Evolutionary conservation across 1,284 basidiomycete genomes (phyloP), one percentile per base, ranked within the genome.

Genomic region (Cryptococcus sp.): DNA sequence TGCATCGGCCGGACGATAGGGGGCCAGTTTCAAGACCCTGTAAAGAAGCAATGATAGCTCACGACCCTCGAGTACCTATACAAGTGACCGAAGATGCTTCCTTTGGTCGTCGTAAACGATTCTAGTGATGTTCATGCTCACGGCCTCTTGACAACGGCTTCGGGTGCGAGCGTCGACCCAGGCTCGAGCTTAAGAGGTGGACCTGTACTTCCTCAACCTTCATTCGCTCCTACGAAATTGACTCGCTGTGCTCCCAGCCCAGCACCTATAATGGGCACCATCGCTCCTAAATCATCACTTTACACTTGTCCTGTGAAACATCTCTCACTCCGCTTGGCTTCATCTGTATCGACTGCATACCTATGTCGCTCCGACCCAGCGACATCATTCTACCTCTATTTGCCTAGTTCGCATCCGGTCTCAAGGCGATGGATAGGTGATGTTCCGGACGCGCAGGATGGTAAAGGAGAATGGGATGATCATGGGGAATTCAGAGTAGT

Each of bases 381-480:
- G 5, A 31, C 45, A 5, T 46, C 45, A 41, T 59, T 56, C 46
- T 59, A 53, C 43, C 54, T 56, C 40, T 54, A 59, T 42, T 39
- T 55, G 1, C 57, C 57, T 28, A 45, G 48, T 24, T 31, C 49
- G 2, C 57, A 59, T 37, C 57, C 57, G 2, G 43, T 59, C 19
- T 48, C 51, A 10, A 50, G 54, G n/a, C 49, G 54, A 9, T 46
- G 32, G 32, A 9, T 9, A 34, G 32, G 32, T 16, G 32, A 34
- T 34, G 32, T 34, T 16, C 10, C 9, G 32, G 32, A 34, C 16
- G 10, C 9, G 10, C 16, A 9, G 32, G 32, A 34, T 34, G 16
- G 32, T 9, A n/a, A n/a, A n/a, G n/a, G n/a, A n/a, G n/a, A n/a
- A n/a, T 34, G 32, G 32, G 32, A 34, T 34, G 32, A 16, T 9